These are phyloP conservation scores for Leccinum incarnatum DNA, from an alignment of 768 basidiomycete genomes.

Conservation along the genomic window DNA sequence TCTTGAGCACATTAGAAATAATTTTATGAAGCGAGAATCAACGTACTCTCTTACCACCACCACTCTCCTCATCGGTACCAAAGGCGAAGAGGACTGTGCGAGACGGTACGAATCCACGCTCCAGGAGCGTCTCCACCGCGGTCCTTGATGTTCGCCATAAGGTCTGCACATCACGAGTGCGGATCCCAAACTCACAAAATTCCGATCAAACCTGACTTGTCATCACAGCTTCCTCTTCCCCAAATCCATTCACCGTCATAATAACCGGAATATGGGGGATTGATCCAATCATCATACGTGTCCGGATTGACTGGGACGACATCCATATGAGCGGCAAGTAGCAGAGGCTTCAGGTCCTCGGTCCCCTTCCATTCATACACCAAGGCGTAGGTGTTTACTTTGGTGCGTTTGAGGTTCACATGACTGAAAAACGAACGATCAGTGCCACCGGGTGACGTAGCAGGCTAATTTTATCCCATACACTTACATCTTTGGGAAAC, in stretches of 20 bases:
- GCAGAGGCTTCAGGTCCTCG: too few relatives aligned
- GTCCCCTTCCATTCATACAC: constrained; percentile 59
- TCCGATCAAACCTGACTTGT: constrained; percentile 38
- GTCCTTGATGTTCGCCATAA: constrained; percentile 15
- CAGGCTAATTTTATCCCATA: not conserved
- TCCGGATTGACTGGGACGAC: constrained; percentile 50
- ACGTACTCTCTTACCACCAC: constrained; percentile 36
- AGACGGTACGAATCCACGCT: constrained; percentile 29
- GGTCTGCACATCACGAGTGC: not conserved
- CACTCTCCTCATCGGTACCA: constrained; percentile 46
- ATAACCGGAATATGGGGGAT: constrained; percentile 50
- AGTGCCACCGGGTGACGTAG: not conserved
- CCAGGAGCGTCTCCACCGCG: constrained; percentile 27
- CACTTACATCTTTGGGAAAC: constrained; percentile 62
- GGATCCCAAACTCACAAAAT: constrained; percentile 28
- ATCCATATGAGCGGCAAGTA: constrained; percentile 49
- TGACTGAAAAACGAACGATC: constrained; percentile 36
- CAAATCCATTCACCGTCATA: constrained; percentile 45
- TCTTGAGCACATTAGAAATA: not conserved
- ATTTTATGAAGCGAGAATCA: too few relatives aligned
- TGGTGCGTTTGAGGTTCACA: constrained; percentile 45
- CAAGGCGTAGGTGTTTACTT: constrained; percentile 61
- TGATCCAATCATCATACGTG: constrained; percentile 44
- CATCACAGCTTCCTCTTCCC: constrained; percentile 47
- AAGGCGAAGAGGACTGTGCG: constrained; percentile 35